A percentile compares a stretch with the other conserved stretches of the same genome.
Conservation (phyloP, 2,329 filamentous ascomycete genomes). For the Colletotrichum sp. region DNA sequence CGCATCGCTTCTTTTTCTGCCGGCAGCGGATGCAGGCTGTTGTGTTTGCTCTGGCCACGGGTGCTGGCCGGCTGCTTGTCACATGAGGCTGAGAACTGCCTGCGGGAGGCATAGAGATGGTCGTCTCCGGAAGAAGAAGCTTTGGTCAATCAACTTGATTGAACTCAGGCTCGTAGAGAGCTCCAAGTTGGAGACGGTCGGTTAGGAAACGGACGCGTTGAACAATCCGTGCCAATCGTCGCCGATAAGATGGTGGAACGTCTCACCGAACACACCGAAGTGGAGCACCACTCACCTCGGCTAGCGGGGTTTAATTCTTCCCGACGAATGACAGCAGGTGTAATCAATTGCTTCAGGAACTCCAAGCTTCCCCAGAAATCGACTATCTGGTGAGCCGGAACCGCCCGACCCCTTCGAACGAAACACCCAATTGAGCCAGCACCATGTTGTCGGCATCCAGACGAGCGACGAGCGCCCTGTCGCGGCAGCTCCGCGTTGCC, state of each 20-base stretch:
- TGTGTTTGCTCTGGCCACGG: background rate
- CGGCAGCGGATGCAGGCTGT: background rate
- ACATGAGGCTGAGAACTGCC: background rate
- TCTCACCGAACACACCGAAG: background rate
- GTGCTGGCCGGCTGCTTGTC: background rate
- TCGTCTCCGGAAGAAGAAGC: background rate
- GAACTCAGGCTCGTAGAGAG: background rate
- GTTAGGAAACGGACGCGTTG: background rate
- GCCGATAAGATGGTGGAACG: background rate
- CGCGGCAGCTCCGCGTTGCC: constrained; percentile 48
- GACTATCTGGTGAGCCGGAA: constrained; percentile 13
- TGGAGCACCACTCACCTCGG: background rate
- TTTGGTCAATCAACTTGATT: background rate
- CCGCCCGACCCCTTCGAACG: background rate
- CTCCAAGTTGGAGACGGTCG: background rate
- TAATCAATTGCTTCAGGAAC: constrained; percentile 20
- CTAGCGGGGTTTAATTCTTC: constrained; percentile 13
- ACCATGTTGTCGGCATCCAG: constrained; percentile 53
- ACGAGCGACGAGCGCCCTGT: constrained; percentile 45
- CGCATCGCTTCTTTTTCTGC: background rate
- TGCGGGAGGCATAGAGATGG: background rate
- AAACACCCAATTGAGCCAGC: constrained; percentile 13
- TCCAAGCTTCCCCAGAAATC: constrained; percentile 13
- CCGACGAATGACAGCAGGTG: constrained; percentile 18
- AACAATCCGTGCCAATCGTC: background rate